Conservation (phyloP, 768 basidiomycete genomes). For the Hortiboletus flavorubellus region DNA sequence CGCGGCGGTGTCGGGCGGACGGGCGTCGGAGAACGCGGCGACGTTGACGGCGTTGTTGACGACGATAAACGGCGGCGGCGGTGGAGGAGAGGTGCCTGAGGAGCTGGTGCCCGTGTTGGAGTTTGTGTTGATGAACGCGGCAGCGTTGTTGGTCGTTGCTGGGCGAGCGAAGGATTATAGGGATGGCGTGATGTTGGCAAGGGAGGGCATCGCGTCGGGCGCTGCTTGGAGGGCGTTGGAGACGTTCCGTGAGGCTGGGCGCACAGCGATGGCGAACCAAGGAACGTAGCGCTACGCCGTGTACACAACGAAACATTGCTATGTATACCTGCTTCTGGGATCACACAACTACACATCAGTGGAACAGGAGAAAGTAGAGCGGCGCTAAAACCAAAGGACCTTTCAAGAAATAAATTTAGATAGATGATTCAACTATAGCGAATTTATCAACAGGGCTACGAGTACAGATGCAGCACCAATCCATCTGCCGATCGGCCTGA, state of each 20-base stretch:
- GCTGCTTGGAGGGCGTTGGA: slow-evolving; percentile 57
- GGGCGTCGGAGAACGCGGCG: slow-evolving; percentile 77
- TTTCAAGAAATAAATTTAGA: no score
- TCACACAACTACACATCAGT: no score
- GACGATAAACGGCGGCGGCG: slow-evolving; percentile 11
- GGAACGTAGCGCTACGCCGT: no score
- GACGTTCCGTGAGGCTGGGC: slow-evolving; percentile 45
- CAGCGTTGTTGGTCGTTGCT: slow-evolving; percentile 82
- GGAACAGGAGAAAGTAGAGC: no score
- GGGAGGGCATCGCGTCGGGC: slow-evolving; percentile 55
- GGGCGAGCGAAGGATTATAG: slow-evolving; percentile 68
- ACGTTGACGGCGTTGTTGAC: slow-evolving; percentile 65
- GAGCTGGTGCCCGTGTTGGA: slow-evolving; percentile 64
- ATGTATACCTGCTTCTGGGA: no score
- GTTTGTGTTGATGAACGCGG: slow-evolving; percentile 89
- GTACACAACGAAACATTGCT: no score
- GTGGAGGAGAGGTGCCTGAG: slow-evolving; percentile 53
- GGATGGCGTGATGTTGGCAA: slow-evolving; percentile 69
- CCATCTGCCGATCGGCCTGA: no score
- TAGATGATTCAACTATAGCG: no score
- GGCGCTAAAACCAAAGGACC: no score
- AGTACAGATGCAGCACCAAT: no score
- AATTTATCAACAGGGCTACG: no score
- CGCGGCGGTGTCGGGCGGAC: slow-evolving; percentile 62
- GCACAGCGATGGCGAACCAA: neutral